Conservation (phyloP, 106 monocot species). For the Agapanthus africanus region DNA sequence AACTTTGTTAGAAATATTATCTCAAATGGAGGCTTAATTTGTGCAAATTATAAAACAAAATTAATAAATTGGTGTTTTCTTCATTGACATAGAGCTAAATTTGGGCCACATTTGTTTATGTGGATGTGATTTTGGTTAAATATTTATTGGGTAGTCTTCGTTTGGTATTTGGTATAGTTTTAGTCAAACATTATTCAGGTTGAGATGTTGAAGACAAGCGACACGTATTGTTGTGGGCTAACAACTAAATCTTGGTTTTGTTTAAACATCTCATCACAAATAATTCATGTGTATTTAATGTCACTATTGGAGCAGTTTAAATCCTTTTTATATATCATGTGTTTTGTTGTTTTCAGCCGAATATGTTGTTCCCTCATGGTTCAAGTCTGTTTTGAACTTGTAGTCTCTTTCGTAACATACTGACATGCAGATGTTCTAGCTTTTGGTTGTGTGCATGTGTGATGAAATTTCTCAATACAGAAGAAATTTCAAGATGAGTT, state of each 20-base stretch:
- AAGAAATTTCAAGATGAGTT: no score
- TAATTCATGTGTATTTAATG: no score
- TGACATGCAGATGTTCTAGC: no score
- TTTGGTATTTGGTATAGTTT: not conserved
- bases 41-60: not conserved
- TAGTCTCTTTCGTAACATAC: no score
- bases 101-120: not conserved
- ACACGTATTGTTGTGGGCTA: not conserved
- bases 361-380: no score
- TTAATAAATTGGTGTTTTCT: not conserved
- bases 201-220: not conserved
- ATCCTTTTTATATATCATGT: no score
- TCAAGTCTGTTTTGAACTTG: no score
- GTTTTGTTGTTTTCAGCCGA: no score
- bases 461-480: no score
- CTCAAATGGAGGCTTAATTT: not conserved
- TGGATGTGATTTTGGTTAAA: no score
- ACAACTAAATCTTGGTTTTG: not conserved
- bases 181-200: constrained; percentile 9
- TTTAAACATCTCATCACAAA: constrained; percentile 3
- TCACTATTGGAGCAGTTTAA: no score
- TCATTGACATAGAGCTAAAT: not conserved
- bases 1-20: not conserved
- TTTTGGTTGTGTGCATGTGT: no score
- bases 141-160: not conserved